A percentile compares a stretch with the other conserved stretches of the same genome.
These are phyloP conservation scores for Saturnispora bothae DNA, from an alignment of 805 yeast species.

Conservation along the genomic window DNA sequence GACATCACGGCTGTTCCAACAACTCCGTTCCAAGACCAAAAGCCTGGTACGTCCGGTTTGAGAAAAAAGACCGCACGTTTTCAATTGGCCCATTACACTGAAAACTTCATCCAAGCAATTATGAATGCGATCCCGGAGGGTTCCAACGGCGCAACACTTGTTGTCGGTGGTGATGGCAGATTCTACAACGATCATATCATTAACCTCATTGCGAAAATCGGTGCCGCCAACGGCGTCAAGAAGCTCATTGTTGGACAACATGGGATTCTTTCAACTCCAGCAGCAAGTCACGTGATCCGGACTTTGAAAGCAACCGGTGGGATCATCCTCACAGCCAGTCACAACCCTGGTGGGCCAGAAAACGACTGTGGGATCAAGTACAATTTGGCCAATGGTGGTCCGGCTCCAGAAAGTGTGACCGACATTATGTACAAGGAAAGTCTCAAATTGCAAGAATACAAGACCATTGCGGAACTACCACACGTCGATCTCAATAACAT, in stretches of 20 bases:
- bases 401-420: conserved; percentile 94
- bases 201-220: conserved; percentile 69
- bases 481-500: conserved; percentile 50
- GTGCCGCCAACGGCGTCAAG: conserved; percentile 84
- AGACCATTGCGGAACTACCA: conserved; percentile 48
- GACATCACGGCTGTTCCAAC: too few species aligned
- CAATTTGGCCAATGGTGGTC: conserved; percentile 92
- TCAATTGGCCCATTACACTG: conserved; percentile 70
- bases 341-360: conserved; percentile 94
- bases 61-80: conserved; percentile 85
- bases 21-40: conserved; percentile 76
- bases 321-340: conserved; percentile 90
- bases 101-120: conserved; percentile 85
- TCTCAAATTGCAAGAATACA: conserved; percentile 47
- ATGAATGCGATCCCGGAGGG: conserved; percentile 89
- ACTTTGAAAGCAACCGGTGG: conserved; percentile 72
- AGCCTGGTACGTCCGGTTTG: conserved; percentile 96
- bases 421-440: conserved; percentile 72
- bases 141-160: conserved; percentile 57
- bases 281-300: conserved; percentile 89
- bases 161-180: conserved; percentile 96
- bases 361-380: conserved; percentile 93
- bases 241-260: conserved; percentile 79
- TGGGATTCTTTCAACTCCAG: conserved; percentile 90
- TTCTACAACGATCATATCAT: conserved; percentile 77